phyloP scores from a whole-genome alignment of 331 rosid genomes.

The Saraca asoca region DNA sequence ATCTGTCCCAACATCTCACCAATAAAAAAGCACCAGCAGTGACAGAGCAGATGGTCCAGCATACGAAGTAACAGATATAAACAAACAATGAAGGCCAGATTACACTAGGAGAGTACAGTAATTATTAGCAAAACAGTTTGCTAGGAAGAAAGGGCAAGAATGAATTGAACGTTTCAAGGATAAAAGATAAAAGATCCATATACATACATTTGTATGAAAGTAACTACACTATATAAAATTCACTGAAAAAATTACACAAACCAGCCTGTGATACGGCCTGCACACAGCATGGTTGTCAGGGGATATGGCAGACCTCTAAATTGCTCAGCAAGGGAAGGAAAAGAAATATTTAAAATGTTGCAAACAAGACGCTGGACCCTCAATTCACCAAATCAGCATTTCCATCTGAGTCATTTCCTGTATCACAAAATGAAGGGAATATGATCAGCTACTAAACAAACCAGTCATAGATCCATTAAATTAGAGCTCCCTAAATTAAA shows the following conservation, averaged over 20 bases:
- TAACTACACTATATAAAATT: slow-evolving; percentile 42
- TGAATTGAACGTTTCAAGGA: slow-evolving; percentile 20
- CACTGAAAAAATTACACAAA: slow-evolving; percentile 39
- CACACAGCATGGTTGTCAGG: slow-evolving; percentile 26
- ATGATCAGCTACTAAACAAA: slow-evolving; percentile 34
- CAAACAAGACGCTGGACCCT: slow-evolving; percentile 34
- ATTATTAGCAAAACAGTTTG: slow-evolving; percentile 11
- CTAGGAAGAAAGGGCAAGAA: slow-evolving; percentile 2
- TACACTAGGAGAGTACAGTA: slow-evolving; percentile 6
- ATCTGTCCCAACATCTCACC: neutral
- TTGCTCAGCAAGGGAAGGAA: slow-evolving; percentile 26
- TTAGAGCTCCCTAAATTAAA: neutral
- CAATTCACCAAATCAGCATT: slow-evolving; percentile 35
- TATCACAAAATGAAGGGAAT: slow-evolving; percentile 29
- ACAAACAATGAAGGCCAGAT: neutral
- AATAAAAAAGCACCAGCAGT: slow-evolving; percentile 18
- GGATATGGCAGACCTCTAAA: slow-evolving; percentile 26
- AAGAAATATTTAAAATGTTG: slow-evolving; percentile 29
- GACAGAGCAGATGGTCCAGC: neutral
- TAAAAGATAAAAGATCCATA: slow-evolving; percentile 25
- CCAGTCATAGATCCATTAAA: slow-evolving; percentile 1
- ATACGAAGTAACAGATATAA: slow-evolving; percentile 13
- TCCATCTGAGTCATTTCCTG: slow-evolving; percentile 47
- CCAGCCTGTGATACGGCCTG: slow-evolving; percentile 30
- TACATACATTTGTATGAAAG: slow-evolving; percentile 43